These are phyloP conservation scores for Hyparrhenia diplandra DNA, from an alignment of 176 grass and related monocot species.

Conservation along the genomic window DNA sequence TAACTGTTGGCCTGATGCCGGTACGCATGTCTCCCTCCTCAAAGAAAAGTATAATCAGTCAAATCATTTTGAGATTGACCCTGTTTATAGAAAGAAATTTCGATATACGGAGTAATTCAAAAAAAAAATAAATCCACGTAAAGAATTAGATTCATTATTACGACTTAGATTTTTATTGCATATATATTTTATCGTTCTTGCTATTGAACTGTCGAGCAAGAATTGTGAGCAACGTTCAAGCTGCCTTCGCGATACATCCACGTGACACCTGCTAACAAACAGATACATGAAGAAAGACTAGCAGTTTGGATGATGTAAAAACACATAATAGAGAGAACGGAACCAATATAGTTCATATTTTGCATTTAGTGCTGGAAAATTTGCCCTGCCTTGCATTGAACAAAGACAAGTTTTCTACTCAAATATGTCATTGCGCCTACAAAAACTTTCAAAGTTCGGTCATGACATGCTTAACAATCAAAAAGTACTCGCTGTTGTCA, in stretches of 20 bases:
- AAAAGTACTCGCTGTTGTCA: conserved; percentile 8
- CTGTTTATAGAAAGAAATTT: background rate
- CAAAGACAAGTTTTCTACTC: conserved; percentile 18
- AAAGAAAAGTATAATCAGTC: background rate
- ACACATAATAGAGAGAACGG: background rate
- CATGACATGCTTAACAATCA: conserved; percentile 22
- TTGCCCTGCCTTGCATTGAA: background rate
- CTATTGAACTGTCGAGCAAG: background rate
- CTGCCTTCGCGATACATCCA: background rate
- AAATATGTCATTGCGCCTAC: conserved; percentile 23
- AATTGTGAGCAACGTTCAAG: background rate
- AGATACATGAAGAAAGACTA: background rate
- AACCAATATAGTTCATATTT: background rate
- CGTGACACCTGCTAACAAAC: background rate
- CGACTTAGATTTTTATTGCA: too few species aligned
- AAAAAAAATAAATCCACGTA: too few species aligned
- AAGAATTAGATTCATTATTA: too few species aligned
- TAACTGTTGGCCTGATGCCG: background rate
- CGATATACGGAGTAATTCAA: too few species aligned
- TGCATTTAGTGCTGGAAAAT: background rate
- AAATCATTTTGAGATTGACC: background rate
- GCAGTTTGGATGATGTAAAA: background rate
- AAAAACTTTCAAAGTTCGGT: conserved; percentile 18
- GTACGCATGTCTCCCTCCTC: background rate
- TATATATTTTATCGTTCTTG: too few species aligned